Conservation (phyloP, 192 early-diverging fungal species). For the Physocladia obscura region DNA sequence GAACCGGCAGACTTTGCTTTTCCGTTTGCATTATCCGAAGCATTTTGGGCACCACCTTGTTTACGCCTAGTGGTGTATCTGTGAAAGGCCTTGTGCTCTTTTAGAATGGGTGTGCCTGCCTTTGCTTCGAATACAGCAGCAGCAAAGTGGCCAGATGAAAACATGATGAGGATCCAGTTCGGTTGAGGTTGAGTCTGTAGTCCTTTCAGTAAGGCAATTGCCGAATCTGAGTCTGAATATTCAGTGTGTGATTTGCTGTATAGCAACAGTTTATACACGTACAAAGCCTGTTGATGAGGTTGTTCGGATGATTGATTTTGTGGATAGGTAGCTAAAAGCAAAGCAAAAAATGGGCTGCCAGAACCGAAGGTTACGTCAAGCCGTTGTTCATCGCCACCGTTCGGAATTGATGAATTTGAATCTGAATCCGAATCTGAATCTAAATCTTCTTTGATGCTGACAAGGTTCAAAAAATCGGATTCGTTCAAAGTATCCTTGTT, state of each 20-base stretch:
- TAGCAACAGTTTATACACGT: conserved; percentile 42
- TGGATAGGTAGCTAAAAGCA: not conserved
- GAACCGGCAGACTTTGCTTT: conserved; percentile 86
- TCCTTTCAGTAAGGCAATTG: not conserved
- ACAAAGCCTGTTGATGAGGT: conserved; percentile 11
- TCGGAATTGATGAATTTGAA: not conserved
- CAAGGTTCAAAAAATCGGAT: conserved; percentile 35
- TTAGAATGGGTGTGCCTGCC: conserved; percentile 36
- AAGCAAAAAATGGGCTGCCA: not conserved
- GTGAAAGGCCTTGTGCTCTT: conserved; percentile 91
- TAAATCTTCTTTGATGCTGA: too few relatives aligned
- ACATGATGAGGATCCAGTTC: conserved; percentile 76
- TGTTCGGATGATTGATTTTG: not conserved
- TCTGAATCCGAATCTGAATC: not conserved
- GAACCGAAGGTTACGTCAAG: not conserved
- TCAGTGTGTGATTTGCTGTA: not conserved
- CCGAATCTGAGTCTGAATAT: not conserved
- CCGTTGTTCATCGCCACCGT: not conserved
- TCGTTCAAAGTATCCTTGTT: conserved; percentile 30
- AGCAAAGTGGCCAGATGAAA: conserved; percentile 85
- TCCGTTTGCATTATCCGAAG: conserved; percentile 79
- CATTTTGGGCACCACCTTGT: conserved; percentile 87
- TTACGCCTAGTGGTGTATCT: conserved; percentile 94
- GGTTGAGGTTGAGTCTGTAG: conserved; percentile 18
- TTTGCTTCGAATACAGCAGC: conserved; percentile 79